Percentiles rank a stretch among this genome's conserved stretches.
Evolutionary conservation across 2,329 filamentous ascomycete genomes (phyloP).

Genomic region (Monilinia laxa): DNA sequence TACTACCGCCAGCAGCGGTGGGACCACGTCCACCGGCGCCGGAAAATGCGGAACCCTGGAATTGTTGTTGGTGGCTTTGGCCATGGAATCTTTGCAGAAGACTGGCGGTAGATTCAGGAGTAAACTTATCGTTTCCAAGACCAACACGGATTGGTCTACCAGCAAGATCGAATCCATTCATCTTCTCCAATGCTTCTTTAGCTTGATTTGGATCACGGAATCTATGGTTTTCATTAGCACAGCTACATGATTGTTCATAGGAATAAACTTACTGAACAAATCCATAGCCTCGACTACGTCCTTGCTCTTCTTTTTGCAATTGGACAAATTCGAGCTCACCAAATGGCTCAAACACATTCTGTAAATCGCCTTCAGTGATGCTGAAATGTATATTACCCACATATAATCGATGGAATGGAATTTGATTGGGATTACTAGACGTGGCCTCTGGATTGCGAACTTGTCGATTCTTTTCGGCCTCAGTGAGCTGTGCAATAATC

Average conservation of each 20-base stretch:
- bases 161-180: conserved; percentile 98
- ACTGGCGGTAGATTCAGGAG: conserved; percentile 91
- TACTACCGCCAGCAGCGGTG: conserved; percentile 70
- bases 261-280: conserved; percentile 84
- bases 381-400: conserved; percentile 99
- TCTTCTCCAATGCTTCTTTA: conserved; percentile 93
- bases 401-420: conserved; percentile 96
- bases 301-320: conserved; percentile 91
- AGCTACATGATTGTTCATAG: neutral
- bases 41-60: conserved; percentile 88
- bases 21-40: conserved; percentile 84
- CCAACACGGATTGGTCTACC: conserved; percentile 97
- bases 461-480: conserved; percentile 99
- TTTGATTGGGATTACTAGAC: conserved; percentile 71
- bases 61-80: conserved; percentile 67
- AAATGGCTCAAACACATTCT: conserved; percentile 96
- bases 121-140: conserved; percentile 99
- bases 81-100: conserved; percentile 89
- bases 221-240: conserved; percentile 52
- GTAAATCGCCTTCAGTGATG: conserved; percentile 92
- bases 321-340: conserved; percentile 97
- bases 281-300: conserved; percentile 89
- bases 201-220: conserved; percentile 89
- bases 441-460: conserved; percentile 75
- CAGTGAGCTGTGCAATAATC: conserved; percentile 96